Percentiles rank a stretch among this genome's conserved stretches.
phyloP scores from a whole-genome alignment of 768 basidiomycete species.

The Tulasnella sp. region DNA sequence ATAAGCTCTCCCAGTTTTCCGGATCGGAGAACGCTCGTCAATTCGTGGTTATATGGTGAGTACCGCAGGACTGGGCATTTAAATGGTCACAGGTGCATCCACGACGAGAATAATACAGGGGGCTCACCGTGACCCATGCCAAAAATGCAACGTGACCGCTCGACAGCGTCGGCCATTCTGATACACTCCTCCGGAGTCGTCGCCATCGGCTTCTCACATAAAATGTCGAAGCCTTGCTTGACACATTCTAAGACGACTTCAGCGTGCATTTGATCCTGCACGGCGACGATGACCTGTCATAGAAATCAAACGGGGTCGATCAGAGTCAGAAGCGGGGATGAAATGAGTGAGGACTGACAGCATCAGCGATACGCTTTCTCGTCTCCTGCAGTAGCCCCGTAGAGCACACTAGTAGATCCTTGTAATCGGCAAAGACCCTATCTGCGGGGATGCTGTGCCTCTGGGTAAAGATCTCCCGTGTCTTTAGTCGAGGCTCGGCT shows the following conservation, averaged over 20 bases:
- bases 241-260: constrained; percentile 68
- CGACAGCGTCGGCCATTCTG: constrained; percentile 61
- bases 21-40: constrained; percentile 60
- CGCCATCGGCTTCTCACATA: constrained; percentile 92
- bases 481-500: constrained; percentile 67
- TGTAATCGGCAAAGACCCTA: constrained; percentile 61
- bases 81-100: neutral
- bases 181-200: constrained; percentile 63
- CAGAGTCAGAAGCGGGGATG: neutral
- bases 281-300: constrained; percentile 43
- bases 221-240: constrained; percentile 72
- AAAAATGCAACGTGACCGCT: constrained; percentile 61
- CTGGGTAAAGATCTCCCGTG: constrained; percentile 47
- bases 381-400: constrained; percentile 50
- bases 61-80: constrained; percentile 63
- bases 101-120: neutral
- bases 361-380: constrained; percentile 69
- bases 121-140: constrained; percentile 74
- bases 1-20: constrained; percentile 64
- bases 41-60: constrained; percentile 66
- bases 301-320: neutral
- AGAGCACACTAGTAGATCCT: constrained; percentile 58
- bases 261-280: constrained; percentile 70
- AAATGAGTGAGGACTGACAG: constrained; percentile 33
- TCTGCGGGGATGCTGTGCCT: constrained; percentile 52